Base-by-base conservation (phyloP, 768 basidiomycete species). In the Rubroboletus satanas region DNA sequence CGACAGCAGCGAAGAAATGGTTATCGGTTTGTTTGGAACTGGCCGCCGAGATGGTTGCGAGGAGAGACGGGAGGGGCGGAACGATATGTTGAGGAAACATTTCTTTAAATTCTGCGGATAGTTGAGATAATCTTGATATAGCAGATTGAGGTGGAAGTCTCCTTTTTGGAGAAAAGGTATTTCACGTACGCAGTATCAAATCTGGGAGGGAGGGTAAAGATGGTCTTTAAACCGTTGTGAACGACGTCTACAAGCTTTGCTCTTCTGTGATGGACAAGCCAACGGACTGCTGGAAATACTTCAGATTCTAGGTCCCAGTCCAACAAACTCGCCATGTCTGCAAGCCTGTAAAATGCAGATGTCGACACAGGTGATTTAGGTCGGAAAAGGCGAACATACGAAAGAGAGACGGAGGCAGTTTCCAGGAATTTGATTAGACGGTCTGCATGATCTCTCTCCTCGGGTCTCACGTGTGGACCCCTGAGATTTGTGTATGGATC, bases 221-320 rank as follows among this genome's bases (percentile, higher is more conserved):
- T 80, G 0, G 90, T 94, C 70, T 90, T 88, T 42, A 98, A 70
- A 43, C 85, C 82, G 4, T 72, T 74, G 63, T 93, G 90, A 32
- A 98, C 83, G 17, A 85, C 81, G 58, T 98, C 94, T 41, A 97
- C 87, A 28, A 98, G 76, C 62, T 92, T 92, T 6, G 93, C 96
- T 64, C 91, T 82, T 50, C 91, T 81, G 71, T 94, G 93, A 55
- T 91, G 85, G 31, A 98, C 89, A 31, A 99, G 78, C 82, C 93
- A 93, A 17, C 92, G 83, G 9, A 96, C 95, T n/a, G 90, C 83
- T 0, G 93, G 90, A 64, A 89, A 90, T 0, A 96, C 79, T 62
- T 96, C 91, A 0, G 81, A 75, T 60, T 92, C 84, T 7, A 92
- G 73, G 59, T 93, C 86, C 83, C 91, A 91, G 54, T 93, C 90